These are phyloP conservation scores for Apiotrichum sp. DNA, from an alignment of 1,284 basidiomycete genomes.

Conservation along the genomic window DNA sequence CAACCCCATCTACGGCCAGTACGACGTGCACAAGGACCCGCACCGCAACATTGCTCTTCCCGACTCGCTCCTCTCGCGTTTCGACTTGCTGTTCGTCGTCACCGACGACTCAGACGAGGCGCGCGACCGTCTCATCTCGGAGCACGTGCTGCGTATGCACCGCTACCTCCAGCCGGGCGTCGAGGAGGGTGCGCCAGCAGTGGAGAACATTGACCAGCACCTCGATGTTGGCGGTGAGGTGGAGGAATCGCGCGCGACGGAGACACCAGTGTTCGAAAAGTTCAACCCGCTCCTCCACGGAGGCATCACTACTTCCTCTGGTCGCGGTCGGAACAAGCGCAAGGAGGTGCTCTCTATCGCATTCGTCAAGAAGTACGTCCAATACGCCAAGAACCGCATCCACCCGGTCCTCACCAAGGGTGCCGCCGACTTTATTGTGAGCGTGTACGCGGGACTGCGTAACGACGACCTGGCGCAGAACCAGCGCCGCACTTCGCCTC, in stretches of 20 bases:
- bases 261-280: slow-evolving; percentile 86
- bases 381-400: slow-evolving; percentile 87
- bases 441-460: slow-evolving; percentile 83
- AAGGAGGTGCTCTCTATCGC: slow-evolving; percentile 83
- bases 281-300: slow-evolving; percentile 93
- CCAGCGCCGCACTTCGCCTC: slow-evolving; percentile 88
- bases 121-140: slow-evolving; percentile 88
- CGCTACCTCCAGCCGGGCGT: slow-evolving; percentile 92
- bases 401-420: slow-evolving; percentile 83
- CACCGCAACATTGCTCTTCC: slow-evolving; percentile 98
- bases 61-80: slow-evolving; percentile 96
- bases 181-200: slow-evolving; percentile 76
- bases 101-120: slow-evolving; percentile 97
- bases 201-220: slow-evolving; percentile 81
- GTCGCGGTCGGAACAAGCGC: slow-evolving; percentile 56
- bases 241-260: slow-evolving; percentile 53
- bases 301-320: slow-evolving; percentile 61
- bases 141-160: slow-evolving; percentile 97
- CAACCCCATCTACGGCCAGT: slow-evolving; percentile 98
- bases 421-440: slow-evolving; percentile 89
- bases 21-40: slow-evolving; percentile 99
- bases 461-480: slow-evolving; percentile 91
- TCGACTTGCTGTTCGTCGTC: slow-evolving; percentile 96
- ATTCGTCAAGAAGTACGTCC: slow-evolving; percentile 98
- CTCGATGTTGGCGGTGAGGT: slow-evolving; percentile 69